Conservation (phyloP, 768 basidiomycete species). For the Russula vinacea region DNA sequence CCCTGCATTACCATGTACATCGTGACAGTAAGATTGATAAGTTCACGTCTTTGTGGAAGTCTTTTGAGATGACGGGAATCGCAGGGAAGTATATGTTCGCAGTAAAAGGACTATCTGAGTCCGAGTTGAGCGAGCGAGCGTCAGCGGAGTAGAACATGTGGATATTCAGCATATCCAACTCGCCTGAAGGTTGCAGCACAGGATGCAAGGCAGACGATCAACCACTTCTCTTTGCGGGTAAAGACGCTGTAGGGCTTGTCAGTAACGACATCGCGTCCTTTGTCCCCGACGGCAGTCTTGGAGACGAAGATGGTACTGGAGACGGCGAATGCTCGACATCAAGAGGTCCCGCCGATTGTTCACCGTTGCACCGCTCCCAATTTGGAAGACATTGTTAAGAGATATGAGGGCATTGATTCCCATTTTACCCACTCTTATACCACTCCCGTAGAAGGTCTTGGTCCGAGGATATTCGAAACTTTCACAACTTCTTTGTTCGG, state of each 20-base stretch:
- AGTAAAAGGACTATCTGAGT: slow-evolving; percentile 55
- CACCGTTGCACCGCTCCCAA: neutral
- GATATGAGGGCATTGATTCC: neutral
- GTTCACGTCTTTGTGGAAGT: slow-evolving; percentile 64
- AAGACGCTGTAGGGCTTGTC: slow-evolving; percentile 48
- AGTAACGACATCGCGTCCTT: slow-evolving; percentile 31
- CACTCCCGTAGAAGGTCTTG: too few species aligned
- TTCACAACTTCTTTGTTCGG: too few species aligned
- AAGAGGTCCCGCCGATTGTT: neutral
- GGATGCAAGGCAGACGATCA: slow-evolving; percentile 56
- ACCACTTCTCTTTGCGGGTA: slow-evolving; percentile 60
- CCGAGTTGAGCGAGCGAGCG: neutral
- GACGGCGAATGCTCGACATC: neutral
- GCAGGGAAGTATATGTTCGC: slow-evolving; percentile 79
- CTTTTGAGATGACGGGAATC: slow-evolving; percentile 63
- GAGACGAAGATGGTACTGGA: too few species aligned
- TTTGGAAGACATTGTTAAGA: neutral
- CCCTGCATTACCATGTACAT: slow-evolving; percentile 72
- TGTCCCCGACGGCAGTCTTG: neutral
- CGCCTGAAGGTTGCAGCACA: slow-evolving; percentile 65
- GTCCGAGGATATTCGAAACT: too few species aligned
- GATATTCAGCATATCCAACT: neutral
- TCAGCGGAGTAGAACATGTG: neutral
- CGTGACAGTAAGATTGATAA: slow-evolving; percentile 78
- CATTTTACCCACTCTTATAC: neutral